phyloP scores from a whole-genome alignment of 139 green algal species.

The Haematococcus sp. region DNA sequence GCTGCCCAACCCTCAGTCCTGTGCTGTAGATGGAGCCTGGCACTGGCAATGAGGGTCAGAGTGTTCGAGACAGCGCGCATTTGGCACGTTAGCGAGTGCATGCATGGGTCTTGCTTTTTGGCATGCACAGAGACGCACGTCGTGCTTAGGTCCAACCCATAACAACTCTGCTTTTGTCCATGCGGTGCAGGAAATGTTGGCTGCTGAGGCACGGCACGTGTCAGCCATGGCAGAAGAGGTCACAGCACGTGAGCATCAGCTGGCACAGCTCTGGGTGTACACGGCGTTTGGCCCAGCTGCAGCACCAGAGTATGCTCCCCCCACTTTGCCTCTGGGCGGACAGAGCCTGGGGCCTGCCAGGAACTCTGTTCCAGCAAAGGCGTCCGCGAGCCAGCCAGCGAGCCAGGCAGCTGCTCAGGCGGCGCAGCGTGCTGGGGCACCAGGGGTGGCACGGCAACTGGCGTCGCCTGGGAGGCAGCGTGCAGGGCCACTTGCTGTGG shows the following conservation, averaged over 20 bases:
- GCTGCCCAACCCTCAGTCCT: too few species aligned
- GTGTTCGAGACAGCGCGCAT: too few species aligned
- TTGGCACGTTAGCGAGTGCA: too few species aligned
- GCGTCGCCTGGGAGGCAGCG: too few species aligned
- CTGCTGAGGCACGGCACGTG: background rate
- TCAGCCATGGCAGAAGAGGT: background rate
- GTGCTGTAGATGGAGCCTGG: too few species aligned
- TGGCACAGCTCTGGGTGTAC: slow-evolving; percentile 15
- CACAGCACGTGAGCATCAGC: background rate
- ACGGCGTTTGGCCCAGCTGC: slow-evolving; percentile 2
- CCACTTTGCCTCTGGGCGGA: background rate
- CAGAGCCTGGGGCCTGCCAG: background rate
- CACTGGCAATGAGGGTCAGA: too few species aligned
- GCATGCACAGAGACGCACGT: too few species aligned
- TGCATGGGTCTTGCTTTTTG: too few species aligned
- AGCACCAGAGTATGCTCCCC: background rate
- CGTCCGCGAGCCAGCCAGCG: background rate
- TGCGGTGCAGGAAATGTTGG: background rate
- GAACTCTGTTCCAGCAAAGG: background rate
- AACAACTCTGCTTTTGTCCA: too few species aligned
- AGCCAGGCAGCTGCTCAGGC: slow-evolving; percentile 2
- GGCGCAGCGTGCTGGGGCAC: background rate
- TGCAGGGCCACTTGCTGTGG: background rate
- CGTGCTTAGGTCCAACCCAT: too few species aligned
- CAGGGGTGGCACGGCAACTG: too few species aligned